Evolutionary conservation across 2,329 filamentous ascomycete genomes (phyloP).

Genomic region (Mycocentrospora acerina): DNA sequence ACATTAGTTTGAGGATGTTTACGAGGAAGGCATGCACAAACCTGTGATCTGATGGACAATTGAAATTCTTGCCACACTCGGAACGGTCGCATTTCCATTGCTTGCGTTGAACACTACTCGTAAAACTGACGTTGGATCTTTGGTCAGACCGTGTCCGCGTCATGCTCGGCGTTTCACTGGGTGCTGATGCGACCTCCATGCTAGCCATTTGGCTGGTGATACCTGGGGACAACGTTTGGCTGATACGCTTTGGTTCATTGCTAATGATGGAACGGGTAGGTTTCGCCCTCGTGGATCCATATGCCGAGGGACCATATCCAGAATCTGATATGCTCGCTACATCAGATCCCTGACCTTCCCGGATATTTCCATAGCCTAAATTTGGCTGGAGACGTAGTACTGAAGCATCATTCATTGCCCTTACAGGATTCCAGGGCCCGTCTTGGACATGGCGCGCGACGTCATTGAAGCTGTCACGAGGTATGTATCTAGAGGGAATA

Average conservation of each 20-base stretch:
- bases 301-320: slow-evolving; percentile 21
- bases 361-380: slow-evolving; percentile 17
- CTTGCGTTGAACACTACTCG: slow-evolving; percentile 21
- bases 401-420: slow-evolving; percentile 2
- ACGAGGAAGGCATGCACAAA: slow-evolving; percentile 12
- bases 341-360: slow-evolving; percentile 22
- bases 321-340: slow-evolving; percentile 31
- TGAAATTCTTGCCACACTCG: slow-evolving; percentile 26
- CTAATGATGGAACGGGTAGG: slow-evolving; percentile 32
- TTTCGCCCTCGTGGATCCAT: slow-evolving; percentile 13
- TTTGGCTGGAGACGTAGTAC: slow-evolving; percentile 9
- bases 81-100: slow-evolving; percentile 12
- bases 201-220: slow-evolving; percentile 16
- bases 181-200: slow-evolving; percentile 17
- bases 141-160: slow-evolving; percentile 21
- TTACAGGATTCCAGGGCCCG: slow-evolving; percentile 30
- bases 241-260: slow-evolving; percentile 22
- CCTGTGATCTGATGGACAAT: slow-evolving; percentile 42
- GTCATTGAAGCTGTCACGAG: slow-evolving; percentile 6
- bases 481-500: slow-evolving; percentile 9
- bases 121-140: slow-evolving; percentile 26
- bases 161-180: slow-evolving; percentile 18
- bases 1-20: slow-evolving; percentile 9
- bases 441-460: slow-evolving; percentile 18
- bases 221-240: slow-evolving; percentile 23